Conservation (phyloP, 495 filamentous ascomycete genomes). For the Xylaria sp. region DNA sequence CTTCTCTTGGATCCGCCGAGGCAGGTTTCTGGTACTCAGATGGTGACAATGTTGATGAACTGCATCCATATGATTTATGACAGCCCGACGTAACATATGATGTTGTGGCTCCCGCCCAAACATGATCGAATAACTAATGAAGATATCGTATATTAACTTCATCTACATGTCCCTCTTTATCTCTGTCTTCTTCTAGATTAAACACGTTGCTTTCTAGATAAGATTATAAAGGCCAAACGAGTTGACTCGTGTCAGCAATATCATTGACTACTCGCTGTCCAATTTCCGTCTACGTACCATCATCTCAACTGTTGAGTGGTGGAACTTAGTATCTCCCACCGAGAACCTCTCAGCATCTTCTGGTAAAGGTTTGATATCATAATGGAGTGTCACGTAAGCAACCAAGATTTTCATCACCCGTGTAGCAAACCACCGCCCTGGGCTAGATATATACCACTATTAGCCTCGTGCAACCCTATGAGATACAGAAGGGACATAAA, state of each 20-base stretch:
- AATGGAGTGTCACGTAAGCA: slow-evolving; percentile 32
- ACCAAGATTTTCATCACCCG: slow-evolving; percentile 33
- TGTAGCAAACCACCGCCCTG: slow-evolving; percentile 35
- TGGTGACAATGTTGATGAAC: slow-evolving; percentile 11
- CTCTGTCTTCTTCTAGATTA: background rate
- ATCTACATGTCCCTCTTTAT: background rate
- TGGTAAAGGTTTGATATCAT: slow-evolving; percentile 31
- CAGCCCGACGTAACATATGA: background rate
- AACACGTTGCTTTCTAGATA: background rate
- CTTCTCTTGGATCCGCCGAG: slow-evolving; percentile 9
- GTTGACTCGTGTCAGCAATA: background rate
- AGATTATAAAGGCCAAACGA: background rate
- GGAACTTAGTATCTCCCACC: slow-evolving; percentile 10
- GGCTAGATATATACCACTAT: slow-evolving; percentile 12
- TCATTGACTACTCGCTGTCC: background rate
- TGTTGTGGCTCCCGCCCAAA: background rate
- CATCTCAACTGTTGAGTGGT: slow-evolving; percentile 14
- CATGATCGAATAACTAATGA: background rate
- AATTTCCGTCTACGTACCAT: slow-evolving; percentile 6
- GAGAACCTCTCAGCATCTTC: slow-evolving; percentile 2
- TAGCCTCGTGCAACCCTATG: background rate
- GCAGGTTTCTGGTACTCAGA: slow-evolving; percentile 1
- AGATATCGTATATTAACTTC: background rate
- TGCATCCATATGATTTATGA: slow-evolving; percentile 7
- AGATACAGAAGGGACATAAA: background rate